Conservation (phyloP, 306 rosid genomes). For the Castanospermum australe region DNA sequence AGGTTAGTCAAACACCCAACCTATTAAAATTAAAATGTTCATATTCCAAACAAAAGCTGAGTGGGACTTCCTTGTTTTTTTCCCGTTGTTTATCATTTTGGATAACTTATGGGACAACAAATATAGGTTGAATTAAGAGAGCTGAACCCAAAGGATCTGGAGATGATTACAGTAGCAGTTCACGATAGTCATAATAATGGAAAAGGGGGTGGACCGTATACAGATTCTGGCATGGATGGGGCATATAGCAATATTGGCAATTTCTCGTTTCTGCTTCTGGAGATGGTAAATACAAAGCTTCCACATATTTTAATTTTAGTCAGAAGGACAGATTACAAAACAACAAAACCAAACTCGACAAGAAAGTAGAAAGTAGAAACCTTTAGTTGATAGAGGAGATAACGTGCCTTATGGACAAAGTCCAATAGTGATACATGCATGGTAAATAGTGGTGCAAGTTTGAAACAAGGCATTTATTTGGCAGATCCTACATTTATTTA, state of each 20-base stretch:
- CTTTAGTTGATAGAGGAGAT: too few species aligned
- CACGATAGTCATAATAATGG: constrained; percentile 32
- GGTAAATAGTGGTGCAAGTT: too few species aligned
- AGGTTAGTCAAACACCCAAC: constrained; percentile 48
- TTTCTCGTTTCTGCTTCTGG: too few species aligned
- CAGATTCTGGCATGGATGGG: constrained; percentile 37
- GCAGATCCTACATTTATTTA: too few species aligned
- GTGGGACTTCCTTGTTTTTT: not conserved
- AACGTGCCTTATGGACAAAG: too few species aligned
- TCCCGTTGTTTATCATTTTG: not conserved
- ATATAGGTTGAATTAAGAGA: constrained; percentile 67
- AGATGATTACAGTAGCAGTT: constrained; percentile 33
- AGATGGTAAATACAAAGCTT: too few species aligned
- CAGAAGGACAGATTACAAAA: too few species aligned
- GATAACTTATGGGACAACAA: not conserved
- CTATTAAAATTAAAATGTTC: constrained; percentile 4
- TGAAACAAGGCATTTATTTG: too few species aligned
- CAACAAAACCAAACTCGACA: too few species aligned
- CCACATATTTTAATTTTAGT: too few species aligned
- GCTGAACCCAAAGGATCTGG: constrained; percentile 61
- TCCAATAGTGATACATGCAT: too few species aligned
- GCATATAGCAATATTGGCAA: constrained; percentile 36
- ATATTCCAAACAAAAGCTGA: not conserved
- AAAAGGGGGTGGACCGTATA: constrained; percentile 32
- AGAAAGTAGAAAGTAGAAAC: too few species aligned